These are phyloP conservation scores for Pyronema omphalodes DNA, from an alignment of 495 filamentous ascomycete species.

Conservation along the genomic window DNA sequence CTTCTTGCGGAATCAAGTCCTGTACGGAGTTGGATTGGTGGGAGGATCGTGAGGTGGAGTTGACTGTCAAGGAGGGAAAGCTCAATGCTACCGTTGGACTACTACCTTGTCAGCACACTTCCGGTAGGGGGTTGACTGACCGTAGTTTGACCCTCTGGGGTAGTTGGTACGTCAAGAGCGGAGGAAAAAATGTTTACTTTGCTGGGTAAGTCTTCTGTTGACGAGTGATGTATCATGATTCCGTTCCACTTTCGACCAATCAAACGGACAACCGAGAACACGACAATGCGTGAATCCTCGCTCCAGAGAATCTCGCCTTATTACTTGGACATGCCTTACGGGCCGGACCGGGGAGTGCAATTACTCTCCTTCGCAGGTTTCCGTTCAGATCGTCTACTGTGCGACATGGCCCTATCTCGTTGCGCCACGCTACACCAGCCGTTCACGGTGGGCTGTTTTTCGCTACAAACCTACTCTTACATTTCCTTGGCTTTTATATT, in stretches of 20 bases:
- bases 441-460: neutral
- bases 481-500: neutral
- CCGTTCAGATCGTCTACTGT: slow-evolving; percentile 1
- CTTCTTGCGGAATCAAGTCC: slow-evolving; percentile 41
- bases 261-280: too few relatives aligned
- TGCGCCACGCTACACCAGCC: neutral
- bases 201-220: slow-evolving; percentile 16
- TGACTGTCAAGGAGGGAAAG: slow-evolving; percentile 29
- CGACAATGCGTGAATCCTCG: too few relatives aligned
- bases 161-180: slow-evolving; percentile 66
- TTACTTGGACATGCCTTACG: neutral
- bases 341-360: neutral
- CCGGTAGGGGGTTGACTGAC: slow-evolving; percentile 49
- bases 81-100: slow-evolving; percentile 66
- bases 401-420: slow-evolving; percentile 3
- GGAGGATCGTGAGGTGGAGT: slow-evolving; percentile 56
- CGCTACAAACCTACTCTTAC: neutral
- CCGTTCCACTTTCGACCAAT: neutral
- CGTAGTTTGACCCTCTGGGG: slow-evolving; percentile 63
- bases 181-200: slow-evolving; percentile 42
- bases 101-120: slow-evolving; percentile 73
- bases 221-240: neutral
- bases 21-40: slow-evolving; percentile 94
- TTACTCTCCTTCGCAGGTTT: neutral
- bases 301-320: neutral